Percentiles rank a stretch among this genome's conserved stretches.
These are phyloP conservation scores for Exsudoporus frostii DNA, from an alignment of 768 basidiomycete genomes.

Conservation along the genomic window DNA sequence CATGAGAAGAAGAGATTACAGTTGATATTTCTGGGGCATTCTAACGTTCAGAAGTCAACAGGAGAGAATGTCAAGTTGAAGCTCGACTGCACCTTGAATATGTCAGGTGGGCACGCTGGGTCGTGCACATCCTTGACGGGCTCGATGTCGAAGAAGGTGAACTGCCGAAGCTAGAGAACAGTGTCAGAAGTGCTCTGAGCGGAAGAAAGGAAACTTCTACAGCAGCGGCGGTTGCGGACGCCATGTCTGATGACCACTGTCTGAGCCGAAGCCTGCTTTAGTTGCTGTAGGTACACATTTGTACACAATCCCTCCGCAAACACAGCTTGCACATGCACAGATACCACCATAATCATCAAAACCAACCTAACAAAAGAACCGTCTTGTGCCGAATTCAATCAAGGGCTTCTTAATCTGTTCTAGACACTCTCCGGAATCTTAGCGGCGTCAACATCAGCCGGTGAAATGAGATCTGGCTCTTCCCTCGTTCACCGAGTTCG, in stretches of 20 bases:
- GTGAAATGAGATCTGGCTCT: neutral
- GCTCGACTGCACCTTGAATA: conserved; percentile 59
- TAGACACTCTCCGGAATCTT: neutral
- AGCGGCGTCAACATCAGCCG: neutral
- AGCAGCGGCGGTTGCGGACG: conserved; percentile 16
- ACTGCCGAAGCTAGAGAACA: conserved; percentile 71
- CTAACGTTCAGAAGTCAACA: conserved; percentile 29
- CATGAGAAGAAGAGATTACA: conserved; percentile 57
- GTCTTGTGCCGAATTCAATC: neutral
- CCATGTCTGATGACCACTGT: conserved; percentile 4
- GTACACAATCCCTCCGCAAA: neutral
- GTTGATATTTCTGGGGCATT: conserved; percentile 72
- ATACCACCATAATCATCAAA: too few species aligned
- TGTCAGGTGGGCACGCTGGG: conserved; percentile 66
- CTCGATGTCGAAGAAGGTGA: conserved; percentile 82
- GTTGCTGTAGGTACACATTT: neutral
- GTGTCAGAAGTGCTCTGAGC: conserved; percentile 4
- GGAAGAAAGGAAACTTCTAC: conserved; percentile 8
- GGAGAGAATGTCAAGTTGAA: neutral
- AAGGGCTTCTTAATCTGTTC: neutral
- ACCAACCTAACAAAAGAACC: neutral
- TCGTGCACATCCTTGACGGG: conserved; percentile 80
- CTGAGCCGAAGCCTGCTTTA: neutral
- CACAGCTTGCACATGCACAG: too few species aligned
- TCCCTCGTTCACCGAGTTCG: too few species aligned